These are phyloP conservation scores for Schizosaccharomyces japonicus DNA, from an alignment of 805 yeast species.

Conservation along the genomic window DNA sequence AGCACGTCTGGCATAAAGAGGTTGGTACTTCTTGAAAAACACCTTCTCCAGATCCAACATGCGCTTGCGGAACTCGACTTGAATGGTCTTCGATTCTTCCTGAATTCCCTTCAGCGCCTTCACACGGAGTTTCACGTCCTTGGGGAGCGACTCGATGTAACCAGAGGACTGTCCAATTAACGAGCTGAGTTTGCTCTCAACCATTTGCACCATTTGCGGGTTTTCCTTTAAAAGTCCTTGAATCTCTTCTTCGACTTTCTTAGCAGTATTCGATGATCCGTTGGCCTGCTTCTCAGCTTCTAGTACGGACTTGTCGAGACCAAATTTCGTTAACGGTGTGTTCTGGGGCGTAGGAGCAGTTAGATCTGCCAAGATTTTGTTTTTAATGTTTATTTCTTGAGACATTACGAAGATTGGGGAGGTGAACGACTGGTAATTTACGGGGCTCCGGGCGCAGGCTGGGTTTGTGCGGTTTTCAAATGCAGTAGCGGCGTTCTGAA, in stretches of 20 bases:
- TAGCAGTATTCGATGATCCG: not conserved
- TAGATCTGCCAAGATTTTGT: too few relatives aligned
- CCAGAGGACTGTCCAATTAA: conserved; percentile 74
- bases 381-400: too few relatives aligned
- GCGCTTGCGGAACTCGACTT: conserved; percentile 78
- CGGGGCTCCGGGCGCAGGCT: too few relatives aligned
- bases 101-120: conserved; percentile 65
- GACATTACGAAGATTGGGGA: too few relatives aligned
- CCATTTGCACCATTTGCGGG: conserved; percentile 65
- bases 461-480: too few relatives aligned
- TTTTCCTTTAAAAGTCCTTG: conserved; percentile 15
- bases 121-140: conserved; percentile 47
- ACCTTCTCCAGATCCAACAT: conserved; percentile 66
- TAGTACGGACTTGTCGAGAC: not conserved
- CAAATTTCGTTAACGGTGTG: not conserved
- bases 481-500: too few relatives aligned
- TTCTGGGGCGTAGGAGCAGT: not conserved
- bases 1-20: conserved; percentile 51
- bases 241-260: not conserved
- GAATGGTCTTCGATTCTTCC: conserved; percentile 53
- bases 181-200: conserved; percentile 67
- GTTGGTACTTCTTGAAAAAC: conserved; percentile 46
- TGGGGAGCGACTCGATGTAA: conserved; percentile 56
- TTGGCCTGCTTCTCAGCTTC: not conserved
- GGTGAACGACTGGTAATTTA: too few relatives aligned